Evolutionary conservation across 2,329 filamentous ascomycete genomes (phyloP).

Genomic region (Amylocarpus encephaloides): DNA sequence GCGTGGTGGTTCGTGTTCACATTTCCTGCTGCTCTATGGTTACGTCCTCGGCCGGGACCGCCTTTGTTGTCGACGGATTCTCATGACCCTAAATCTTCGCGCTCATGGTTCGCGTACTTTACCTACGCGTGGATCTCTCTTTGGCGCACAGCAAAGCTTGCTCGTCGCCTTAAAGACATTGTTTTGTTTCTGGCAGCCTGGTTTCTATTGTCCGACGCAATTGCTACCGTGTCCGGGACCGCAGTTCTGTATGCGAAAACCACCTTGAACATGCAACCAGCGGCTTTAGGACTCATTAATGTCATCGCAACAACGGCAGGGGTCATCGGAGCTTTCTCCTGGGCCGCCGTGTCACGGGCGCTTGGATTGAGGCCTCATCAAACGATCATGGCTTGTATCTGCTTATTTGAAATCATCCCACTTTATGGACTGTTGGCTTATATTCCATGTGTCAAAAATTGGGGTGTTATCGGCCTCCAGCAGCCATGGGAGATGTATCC

Average conservation of each 20-base stretch:
- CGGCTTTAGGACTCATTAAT: slow-evolving; percentile 84
- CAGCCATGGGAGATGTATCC: slow-evolving; percentile 96
- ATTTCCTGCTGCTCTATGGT: slow-evolving; percentile 79
- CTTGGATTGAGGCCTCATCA: slow-evolving; percentile 71
- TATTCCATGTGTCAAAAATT: slow-evolving; percentile 66
- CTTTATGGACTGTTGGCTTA: slow-evolving; percentile 87
- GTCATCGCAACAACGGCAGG: slow-evolving; percentile 83
- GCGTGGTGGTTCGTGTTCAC: slow-evolving; percentile 92
- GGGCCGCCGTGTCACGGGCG: slow-evolving; percentile 69
- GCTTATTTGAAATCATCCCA: slow-evolving; percentile 85
- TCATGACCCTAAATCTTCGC: slow-evolving; percentile 27
- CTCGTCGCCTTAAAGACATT: slow-evolving; percentile 65
- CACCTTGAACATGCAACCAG: slow-evolving; percentile 79
- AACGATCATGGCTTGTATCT: slow-evolving; percentile 88
- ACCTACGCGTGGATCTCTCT: slow-evolving; percentile 81
- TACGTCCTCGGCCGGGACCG: slow-evolving; percentile 82
- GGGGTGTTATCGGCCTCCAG: slow-evolving; percentile 77
- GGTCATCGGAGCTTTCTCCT: slow-evolving; percentile 81
- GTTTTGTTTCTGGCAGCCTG: slow-evolving; percentile 77
- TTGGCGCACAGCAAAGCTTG: slow-evolving; percentile 70
- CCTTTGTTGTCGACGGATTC: slow-evolving; percentile 47
- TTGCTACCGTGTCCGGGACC: slow-evolving; percentile 90
- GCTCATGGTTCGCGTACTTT: slow-evolving; percentile 65
- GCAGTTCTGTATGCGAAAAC: slow-evolving; percentile 96
- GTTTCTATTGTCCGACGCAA: slow-evolving; percentile 91